A percentile compares a stretch with the other conserved stretches of the same genome.
phyloP scores from a whole-genome alignment of 2,329 filamentous ascomycete species.

The Tolypocladium ophioglossoides region DNA sequence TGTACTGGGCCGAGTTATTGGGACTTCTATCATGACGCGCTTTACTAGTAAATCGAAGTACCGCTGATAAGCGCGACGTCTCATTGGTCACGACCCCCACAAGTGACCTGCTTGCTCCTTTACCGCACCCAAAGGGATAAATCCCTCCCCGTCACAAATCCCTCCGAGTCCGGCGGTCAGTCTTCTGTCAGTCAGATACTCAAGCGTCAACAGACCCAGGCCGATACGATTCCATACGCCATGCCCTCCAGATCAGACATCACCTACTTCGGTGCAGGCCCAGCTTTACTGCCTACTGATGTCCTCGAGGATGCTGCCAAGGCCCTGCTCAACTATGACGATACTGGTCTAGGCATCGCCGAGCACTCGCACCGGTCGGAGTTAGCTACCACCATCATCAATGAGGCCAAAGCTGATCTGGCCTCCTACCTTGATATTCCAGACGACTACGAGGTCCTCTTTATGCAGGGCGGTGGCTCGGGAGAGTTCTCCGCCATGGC shows the following conservation, averaged over 20 bases:
- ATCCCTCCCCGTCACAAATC: no score
- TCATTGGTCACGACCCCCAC: no score
- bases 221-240: no score
- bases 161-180: no score
- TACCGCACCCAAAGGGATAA: no score
- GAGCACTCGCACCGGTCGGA: not conserved
- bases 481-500: slow-evolving; percentile 77
- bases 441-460: slow-evolving; percentile 76
- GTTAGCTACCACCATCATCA: slow-evolving; percentile 45
- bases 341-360: not conserved
- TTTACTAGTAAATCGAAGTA: no score
- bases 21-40: no score
- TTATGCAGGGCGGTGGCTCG: slow-evolving; percentile 78
- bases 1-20: no score
- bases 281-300: not conserved
- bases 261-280: not conserved
- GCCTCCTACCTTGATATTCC: slow-evolving; percentile 69
- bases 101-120: no score
- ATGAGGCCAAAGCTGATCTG: slow-evolving; percentile 66
- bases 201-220: no score
- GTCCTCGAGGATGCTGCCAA: not conserved
- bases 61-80: no score
- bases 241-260: not conserved
- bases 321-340: not conserved
- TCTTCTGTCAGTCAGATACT: no score